A percentile compares a stretch with the other conserved stretches of the same genome.
These are phyloP conservation scores for Diversispora eburnea DNA, from an alignment of 192 early-diverging fungal species.

Conservation along the genomic window DNA sequence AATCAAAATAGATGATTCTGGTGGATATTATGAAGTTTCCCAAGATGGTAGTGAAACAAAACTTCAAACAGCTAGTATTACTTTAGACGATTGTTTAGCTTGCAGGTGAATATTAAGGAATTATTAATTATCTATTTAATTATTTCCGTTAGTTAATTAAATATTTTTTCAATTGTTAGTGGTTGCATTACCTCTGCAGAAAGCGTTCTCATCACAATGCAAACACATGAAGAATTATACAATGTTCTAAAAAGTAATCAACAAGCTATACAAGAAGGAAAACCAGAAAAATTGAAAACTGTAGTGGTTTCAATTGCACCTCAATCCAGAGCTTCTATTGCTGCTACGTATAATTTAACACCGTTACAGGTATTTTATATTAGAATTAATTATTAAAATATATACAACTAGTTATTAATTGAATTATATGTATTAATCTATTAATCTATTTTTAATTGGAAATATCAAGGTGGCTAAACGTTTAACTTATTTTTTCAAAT, in stretches of 20 bases:
- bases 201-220: conserved; percentile 86
- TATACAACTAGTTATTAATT: neutral
- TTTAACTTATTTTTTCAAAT: conserved; percentile 72
- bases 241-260: conserved; percentile 61
- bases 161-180: conserved; percentile 40
- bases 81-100: conserved; percentile 95
- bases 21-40: conserved; percentile 86
- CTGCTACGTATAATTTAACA: conserved; percentile 75
- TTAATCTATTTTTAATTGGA: neutral
- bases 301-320: conserved; percentile 88
- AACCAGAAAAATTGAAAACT: conserved; percentile 26
- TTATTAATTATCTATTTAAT: conserved; percentile 8
- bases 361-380: conserved; percentile 43
- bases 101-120: conserved; percentile 65
- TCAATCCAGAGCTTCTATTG: conserved; percentile 87
- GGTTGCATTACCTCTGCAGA: conserved; percentile 99
- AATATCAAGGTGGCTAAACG: conserved; percentile 54
- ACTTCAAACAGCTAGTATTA: conserved; percentile 82
- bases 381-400: neutral
- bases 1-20: conserved; percentile 73
- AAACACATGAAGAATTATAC: conserved; percentile 87
- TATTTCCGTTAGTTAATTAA: neutral
- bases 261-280: conserved; percentile 36
- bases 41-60: conserved; percentile 79
- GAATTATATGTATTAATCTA: too few relatives aligned